These are phyloP conservation scores for Lasiosphaeriaceae sp. DNA, from an alignment of 495 filamentous ascomycete species.

Conservation along the genomic window DNA sequence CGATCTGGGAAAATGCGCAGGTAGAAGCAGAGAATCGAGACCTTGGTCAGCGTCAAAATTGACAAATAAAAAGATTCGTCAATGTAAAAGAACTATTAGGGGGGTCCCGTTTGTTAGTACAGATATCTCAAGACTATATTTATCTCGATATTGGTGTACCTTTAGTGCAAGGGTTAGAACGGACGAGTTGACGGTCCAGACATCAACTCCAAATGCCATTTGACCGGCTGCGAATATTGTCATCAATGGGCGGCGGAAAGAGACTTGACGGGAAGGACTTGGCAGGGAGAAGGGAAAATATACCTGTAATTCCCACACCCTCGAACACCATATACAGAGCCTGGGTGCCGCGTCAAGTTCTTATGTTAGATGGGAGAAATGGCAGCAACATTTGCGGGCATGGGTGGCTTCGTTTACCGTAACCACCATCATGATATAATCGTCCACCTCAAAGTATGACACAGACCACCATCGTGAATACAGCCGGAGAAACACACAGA, in stretches of 20 bases:
- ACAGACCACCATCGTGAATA: constrained; percentile 19
- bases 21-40: constrained; percentile 51
- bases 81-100: constrained; percentile 38
- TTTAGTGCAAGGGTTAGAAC: constrained; percentile 13
- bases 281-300: not conserved
- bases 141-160: not conserved
- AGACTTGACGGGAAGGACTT: no score
- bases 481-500: constrained; percentile 16
- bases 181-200: constrained; percentile 18
- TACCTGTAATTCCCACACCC: constrained; percentile 6
- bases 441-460: constrained; percentile 17
- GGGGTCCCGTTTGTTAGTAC: not conserved
- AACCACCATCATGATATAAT: constrained; percentile 23
- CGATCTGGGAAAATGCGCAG: constrained; percentile 46
- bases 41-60: constrained; percentile 41
- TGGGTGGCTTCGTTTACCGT: not conserved
- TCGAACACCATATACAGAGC: constrained; percentile 11
- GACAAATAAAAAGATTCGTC: constrained; percentile 36
- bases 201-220: constrained; percentile 21
- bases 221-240: constrained; percentile 6
- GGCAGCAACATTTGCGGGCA: not conserved
- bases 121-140: not conserved
- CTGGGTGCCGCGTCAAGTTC: constrained; percentile 1
- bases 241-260: not conserved
- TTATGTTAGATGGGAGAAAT: not conserved